These are phyloP conservation scores for Cymbopogon flexuosus DNA, from an alignment of 202 grass and related monocot species.

Conservation along the genomic window DNA sequence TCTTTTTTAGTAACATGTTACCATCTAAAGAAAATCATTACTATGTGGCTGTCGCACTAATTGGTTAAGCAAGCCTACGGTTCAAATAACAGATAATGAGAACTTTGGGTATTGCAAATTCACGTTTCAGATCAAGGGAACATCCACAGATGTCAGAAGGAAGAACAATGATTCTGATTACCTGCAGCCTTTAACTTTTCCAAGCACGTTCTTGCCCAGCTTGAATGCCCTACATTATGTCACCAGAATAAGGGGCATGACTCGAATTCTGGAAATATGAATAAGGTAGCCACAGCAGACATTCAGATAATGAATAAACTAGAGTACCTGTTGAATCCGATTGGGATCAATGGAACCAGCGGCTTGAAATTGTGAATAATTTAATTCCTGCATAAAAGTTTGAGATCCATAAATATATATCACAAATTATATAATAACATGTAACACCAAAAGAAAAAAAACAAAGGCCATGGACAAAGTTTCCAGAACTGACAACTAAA, in stretches of 20 bases:
- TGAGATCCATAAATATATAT: conserved; percentile 24
- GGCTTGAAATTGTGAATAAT: conserved; percentile 64
- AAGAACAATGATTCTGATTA: conserved; percentile 23
- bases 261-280: conserved; percentile 14
- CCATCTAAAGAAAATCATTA: neutral
- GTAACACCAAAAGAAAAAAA: conserved; percentile 4
- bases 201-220: conserved; percentile 69
- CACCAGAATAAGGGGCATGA: neutral
- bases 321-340: conserved; percentile 66
- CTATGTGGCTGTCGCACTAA: neutral
- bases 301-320: conserved; percentile 18
- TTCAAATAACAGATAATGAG: neutral
- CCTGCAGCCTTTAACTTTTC: conserved; percentile 70
- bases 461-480: conserved; percentile 20
- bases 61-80: neutral
- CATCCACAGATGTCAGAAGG: neutral
- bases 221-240: conserved; percentile 55
- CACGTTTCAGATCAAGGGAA: neutral
- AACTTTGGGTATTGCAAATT: neutral
- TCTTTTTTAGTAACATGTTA: neutral
- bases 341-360: conserved; percentile 57
- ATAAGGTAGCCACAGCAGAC: conserved; percentile 10
- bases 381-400: conserved; percentile 52
- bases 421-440: neutral
- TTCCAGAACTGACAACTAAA: neutral